Evolutionary conservation across 2,329 filamentous ascomycete species (phyloP).

Genomic region (Neofusicoccum parvum): DNA sequence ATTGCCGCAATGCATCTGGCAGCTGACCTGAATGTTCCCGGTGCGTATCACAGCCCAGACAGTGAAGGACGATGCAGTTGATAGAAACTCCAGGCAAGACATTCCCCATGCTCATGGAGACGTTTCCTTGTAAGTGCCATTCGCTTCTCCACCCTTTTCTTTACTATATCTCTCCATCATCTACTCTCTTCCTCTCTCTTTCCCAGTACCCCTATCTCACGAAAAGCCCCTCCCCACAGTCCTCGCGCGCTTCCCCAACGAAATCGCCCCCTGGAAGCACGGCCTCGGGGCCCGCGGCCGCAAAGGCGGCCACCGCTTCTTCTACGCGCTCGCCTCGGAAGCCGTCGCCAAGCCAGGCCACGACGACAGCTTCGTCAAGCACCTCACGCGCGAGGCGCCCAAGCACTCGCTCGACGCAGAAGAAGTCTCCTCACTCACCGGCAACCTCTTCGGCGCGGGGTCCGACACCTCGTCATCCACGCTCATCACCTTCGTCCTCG

Average conservation of each 20-base stretch:
- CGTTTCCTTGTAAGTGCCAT: slow-evolving; percentile 45
- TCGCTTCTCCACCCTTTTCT: slow-evolving; percentile 34
- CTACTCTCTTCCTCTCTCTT: background rate
- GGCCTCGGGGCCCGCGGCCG: slow-evolving; percentile 32
- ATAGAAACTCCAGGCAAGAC: slow-evolving; percentile 52
- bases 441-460: slow-evolving; percentile 40
- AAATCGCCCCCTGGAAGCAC: slow-evolving; percentile 38
- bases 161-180: slow-evolving; percentile 30
- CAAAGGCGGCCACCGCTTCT: slow-evolving; percentile 37
- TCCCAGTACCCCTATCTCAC: background rate
- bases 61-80: slow-evolving; percentile 50
- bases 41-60: background rate
- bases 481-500: slow-evolving; percentile 40
- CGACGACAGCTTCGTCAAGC: slow-evolving; percentile 37
- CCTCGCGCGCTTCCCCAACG: slow-evolving; percentile 31
- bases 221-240: slow-evolving; percentile 23
- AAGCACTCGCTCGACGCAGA: slow-evolving; percentile 33
- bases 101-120: slow-evolving; percentile 61
- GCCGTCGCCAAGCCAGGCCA: slow-evolving; percentile 31
- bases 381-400: slow-evolving; percentile 45
- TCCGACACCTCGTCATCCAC: slow-evolving; percentile 41
- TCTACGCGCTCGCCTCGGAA: slow-evolving; percentile 36
- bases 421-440: slow-evolving; percentile 39
- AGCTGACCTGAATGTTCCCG: slow-evolving; percentile 52
- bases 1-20: slow-evolving; percentile 61